Conservation (phyloP, 495 filamentous ascomycete species). For the Neurospora sp. region DNA sequence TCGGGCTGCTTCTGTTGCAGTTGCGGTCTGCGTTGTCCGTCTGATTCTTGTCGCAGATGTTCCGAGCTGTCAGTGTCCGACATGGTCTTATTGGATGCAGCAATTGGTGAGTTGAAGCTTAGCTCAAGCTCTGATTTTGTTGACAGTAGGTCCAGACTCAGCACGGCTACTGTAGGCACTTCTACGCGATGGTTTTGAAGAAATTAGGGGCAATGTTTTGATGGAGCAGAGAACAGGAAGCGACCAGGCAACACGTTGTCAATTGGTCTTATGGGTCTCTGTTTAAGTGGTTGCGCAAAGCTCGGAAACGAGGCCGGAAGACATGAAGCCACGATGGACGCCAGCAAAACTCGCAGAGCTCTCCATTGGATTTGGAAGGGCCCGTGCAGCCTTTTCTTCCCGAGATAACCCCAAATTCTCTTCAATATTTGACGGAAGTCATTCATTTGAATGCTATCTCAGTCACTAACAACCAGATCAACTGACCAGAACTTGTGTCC, state of each 20-base stretch:
- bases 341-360: neutral
- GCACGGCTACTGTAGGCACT: neutral
- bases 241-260: neutral
- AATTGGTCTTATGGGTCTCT: neutral
- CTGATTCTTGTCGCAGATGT: neutral
- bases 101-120: neutral
- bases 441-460: neutral
- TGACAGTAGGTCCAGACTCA: neutral
- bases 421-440: neutral
- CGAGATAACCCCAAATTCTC: neutral
- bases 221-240: neutral
- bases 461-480: neutral
- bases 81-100: neutral
- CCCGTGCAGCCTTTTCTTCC: neutral
- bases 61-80: neutral
- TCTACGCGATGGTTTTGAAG: neutral
- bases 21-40: neutral
- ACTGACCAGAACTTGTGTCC: neutral
- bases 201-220: neutral
- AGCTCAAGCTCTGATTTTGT: neutral
- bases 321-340: constrained; percentile 2
- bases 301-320: neutral
- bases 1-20: neutral
- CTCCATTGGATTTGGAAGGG: neutral
- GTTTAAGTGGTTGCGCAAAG: neutral